Base-by-base conservation (phyloP, 805 yeast genomes). In the Torulaspora microellipsoides region DNA sequence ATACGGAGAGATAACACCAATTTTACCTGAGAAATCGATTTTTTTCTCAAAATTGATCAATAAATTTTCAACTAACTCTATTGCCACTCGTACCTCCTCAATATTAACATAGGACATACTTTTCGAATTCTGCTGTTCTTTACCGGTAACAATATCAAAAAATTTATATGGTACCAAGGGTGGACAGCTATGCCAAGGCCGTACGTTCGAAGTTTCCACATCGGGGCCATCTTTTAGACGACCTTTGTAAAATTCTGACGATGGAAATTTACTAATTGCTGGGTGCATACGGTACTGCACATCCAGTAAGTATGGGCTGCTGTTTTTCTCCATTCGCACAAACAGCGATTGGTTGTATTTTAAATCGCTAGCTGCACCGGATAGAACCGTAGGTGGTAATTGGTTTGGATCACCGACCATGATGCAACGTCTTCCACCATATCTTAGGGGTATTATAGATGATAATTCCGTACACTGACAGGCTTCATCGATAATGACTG, bases 391-490 rank as follows among this genome's bases (percentile, higher is more conserved):
- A 0, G 99, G 99, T 0, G 99, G 99, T 49, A 93, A 73, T 67
- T 93, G 99, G 61, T 93, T 90, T 2, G 98, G 98, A 68, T 93
- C 99, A 62, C 99, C 99, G 36, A 93, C 99, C 95, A 93, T 85
- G 38, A 93, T 83, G 68, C 98, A 91, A 43, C 81, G 79, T 47
- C 75, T 81, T 55, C 95, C 85, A 1, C 98, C 98, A 62, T 90
- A 93, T 57, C 95, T 72, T 51, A 93, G 69, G 0, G 99, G 99
- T 55, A 91, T 91, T 20, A 93, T 76, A 0, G 95, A 85, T 7
- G 96, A 87, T 29, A 91, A 61, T 60, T 91, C 99, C 31, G 93
- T 90, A 78, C 95, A 85, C 65, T 91, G 99, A 53, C 97, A 95
- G 2, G 99, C 99, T 64, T 91, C 99, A 69, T 91, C 99, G 48